phyloP scores from a whole-genome alignment of 441 rosid species.

The Eutrema salsugineum region DNA sequence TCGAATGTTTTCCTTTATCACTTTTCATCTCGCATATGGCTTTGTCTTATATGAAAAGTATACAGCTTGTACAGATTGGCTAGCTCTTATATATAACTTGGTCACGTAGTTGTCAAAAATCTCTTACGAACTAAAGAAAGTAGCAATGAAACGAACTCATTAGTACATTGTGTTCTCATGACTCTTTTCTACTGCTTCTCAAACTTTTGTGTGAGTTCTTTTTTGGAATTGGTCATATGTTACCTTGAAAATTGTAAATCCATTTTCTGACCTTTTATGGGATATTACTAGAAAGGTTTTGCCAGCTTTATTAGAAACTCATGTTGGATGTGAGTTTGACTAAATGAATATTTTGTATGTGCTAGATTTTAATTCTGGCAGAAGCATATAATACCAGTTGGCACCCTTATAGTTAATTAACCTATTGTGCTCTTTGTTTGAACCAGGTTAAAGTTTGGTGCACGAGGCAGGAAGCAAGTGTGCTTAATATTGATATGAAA shows the following conservation, averaged over 20 bases:
- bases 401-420: neutral
- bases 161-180: neutral
- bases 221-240: neutral
- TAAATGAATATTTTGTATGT: neutral
- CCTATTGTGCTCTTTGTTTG: neutral
- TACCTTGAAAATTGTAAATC: neutral
- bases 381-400: neutral
- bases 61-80: neutral
- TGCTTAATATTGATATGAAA: slow-evolving; percentile 95
- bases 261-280: neutral
- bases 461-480: slow-evolving; percentile 94
- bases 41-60: neutral
- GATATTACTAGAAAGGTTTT: neutral
- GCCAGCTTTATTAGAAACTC: neutral
- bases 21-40: neutral
- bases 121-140: neutral
- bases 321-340: slow-evolving; percentile 3
- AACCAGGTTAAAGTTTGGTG: slow-evolving; percentile 99
- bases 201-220: too few species aligned
- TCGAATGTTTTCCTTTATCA: neutral
- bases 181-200: too few species aligned
- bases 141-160: neutral
- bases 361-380: neutral
- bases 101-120: neutral
- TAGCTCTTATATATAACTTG: neutral